Evolutionary conservation across 257 asterid species (phyloP).

Genomic region (Coffea eugenioides): DNA sequence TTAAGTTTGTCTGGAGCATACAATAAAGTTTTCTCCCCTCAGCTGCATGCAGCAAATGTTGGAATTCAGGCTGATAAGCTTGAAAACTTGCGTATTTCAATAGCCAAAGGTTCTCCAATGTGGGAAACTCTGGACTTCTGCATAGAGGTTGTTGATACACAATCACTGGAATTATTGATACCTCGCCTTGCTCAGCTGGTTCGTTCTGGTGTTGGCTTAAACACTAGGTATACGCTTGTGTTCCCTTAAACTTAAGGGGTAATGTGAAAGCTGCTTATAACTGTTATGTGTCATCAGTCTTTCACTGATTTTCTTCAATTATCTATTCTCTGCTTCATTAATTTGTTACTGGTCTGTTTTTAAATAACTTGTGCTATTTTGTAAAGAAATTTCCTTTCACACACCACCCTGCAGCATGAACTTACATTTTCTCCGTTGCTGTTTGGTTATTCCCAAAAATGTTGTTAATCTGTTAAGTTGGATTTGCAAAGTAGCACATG

Average conservation of each 20-base stretch:
- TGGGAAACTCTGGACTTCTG: slow-evolving; percentile 99
- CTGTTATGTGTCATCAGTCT: background rate
- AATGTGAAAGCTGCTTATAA: background rate
- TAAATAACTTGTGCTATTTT: background rate
- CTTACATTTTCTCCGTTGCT: background rate
- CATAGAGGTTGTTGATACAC: slow-evolving; percentile 79
- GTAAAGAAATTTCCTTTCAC: background rate
- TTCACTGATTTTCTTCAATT: background rate
- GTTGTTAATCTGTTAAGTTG: background rate
- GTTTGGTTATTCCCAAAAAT: background rate
- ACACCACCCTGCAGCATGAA: background rate
- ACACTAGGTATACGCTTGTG: slow-evolving; percentile 63
- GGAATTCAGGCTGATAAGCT: slow-evolving; percentile 97
- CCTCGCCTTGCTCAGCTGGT: slow-evolving; percentile 89
- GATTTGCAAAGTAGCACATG: background rate
- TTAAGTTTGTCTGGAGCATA: slow-evolving; percentile 10
- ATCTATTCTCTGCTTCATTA: background rate
- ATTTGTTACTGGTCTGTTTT: background rate
- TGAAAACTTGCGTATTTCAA: slow-evolving; percentile 84
- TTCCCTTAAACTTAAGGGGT: background rate
- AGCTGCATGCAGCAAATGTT: slow-evolving; percentile 91
- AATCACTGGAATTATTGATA: slow-evolving; percentile 71
- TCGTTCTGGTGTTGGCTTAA: slow-evolving; percentile 87
- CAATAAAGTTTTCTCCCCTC: slow-evolving; percentile 17
- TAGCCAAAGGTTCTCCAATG: slow-evolving; percentile 95